Base-by-base conservation (phyloP, 768 basidiomycete species). In the Mycena belliarum region DNA sequence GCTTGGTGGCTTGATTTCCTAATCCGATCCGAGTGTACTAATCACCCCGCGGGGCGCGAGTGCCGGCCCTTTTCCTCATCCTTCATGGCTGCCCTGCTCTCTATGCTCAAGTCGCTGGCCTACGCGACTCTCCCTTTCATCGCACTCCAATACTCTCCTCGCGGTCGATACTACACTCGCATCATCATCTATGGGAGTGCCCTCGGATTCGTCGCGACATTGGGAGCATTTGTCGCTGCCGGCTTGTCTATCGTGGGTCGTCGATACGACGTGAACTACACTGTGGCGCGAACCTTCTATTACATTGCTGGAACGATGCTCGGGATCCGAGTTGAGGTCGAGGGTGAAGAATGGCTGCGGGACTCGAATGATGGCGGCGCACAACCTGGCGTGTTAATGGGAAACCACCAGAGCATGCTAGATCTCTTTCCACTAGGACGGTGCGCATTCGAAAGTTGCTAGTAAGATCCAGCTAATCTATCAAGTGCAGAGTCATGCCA, bases 371-470 rank as follows among this genome's bases (percentile, higher is more conserved):
- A 63, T 15, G 62, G 62, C 29, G 62, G 59, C 28, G 63, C 49
- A 6, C 40, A 52, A 33, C 92, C 94, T 9, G 84, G 86, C 1
- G 82, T 98, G 14, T 71, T 93, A 25, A 82, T 98, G 68, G 84
- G 6, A 14, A 98, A 98, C 69, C 96, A 98, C 70, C 96, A 98
- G 77, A 94, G 89, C 57, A 89, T 94, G 84, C 71, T 97, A 42
- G 94, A 97, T 72, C 82, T 99, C 59, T 70, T 96, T 33, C 85
- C 85, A 65, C 74, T 94, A 51, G 94, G 88, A 55, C 84, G 84
- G 91, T 92, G 68, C 73, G 88, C 65, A 40, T 46, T 29, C 49
- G 51, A 25, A 4, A n/a, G 47, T 61, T 52, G 16, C 49, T 15
- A 54, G 29, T 26, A 11, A 26, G 44, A 47, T 28, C 41, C 37